These are phyloP conservation scores for Bauhinia variegata DNA, from an alignment of 306 rosid genomes.

Conservation along the genomic window DNA sequence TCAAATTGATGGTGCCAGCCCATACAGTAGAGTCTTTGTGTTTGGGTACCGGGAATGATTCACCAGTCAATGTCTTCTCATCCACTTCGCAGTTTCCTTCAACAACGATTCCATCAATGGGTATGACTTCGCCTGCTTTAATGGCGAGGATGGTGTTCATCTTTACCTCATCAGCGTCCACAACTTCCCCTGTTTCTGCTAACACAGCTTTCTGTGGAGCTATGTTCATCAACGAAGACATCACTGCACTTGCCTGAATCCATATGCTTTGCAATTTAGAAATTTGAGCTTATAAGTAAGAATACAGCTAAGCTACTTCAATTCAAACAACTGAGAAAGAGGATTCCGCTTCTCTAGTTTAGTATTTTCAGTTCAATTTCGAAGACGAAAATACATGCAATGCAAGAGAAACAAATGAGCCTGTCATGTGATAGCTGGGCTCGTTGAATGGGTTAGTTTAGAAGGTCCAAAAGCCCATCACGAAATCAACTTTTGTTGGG, in stretches of 20 bases:
- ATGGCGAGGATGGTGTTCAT: constrained; percentile 69
- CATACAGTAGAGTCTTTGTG: constrained; percentile 73
- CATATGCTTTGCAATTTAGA: constrained; percentile 18
- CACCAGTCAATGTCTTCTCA: constrained; percentile 88
- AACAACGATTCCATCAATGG: constrained; percentile 83
- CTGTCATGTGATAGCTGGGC: background rate
- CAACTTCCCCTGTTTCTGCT: constrained; percentile 80
- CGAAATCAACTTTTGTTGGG: no score
- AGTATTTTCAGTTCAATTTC: background rate
- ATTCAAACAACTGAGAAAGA: constrained; percentile 15
- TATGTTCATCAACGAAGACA: constrained; percentile 83
- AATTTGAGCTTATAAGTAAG: background rate
- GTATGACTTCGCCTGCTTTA: constrained; percentile 88
- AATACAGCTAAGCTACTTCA: background rate
- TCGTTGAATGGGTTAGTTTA: background rate
- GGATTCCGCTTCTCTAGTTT: constrained; percentile 15
- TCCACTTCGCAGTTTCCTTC: constrained; percentile 88
- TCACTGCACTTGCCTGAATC: constrained; percentile 79
- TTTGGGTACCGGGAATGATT: constrained; percentile 87
- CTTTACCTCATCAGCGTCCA: constrained; percentile 80
- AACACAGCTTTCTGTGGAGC: constrained; percentile 85
- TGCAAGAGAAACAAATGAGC: background rate
- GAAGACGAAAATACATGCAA: constrained; percentile 3
- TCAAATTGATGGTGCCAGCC: constrained; percentile 93
- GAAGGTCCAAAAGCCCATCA: no score